Evolutionary conservation across 495 filamentous ascomycete species (phyloP).

Genomic region (Penicillium parvum): DNA sequence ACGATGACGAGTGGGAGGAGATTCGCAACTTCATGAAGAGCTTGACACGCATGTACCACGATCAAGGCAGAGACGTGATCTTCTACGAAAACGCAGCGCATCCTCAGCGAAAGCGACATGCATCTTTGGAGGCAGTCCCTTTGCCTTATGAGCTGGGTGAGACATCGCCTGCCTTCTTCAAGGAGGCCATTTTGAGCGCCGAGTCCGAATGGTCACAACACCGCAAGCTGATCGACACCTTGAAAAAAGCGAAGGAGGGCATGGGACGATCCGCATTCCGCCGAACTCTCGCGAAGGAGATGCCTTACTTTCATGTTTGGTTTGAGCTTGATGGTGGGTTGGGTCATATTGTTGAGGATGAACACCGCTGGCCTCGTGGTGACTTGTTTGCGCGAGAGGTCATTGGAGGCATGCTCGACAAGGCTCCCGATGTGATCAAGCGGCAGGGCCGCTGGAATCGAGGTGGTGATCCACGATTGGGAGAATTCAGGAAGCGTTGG

Average conservation of each 20-base stretch:
- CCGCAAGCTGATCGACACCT: slow-evolving; percentile 87
- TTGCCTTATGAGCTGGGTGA: slow-evolving; percentile 83
- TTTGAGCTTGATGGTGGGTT: slow-evolving; percentile 88
- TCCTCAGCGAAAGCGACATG: slow-evolving; percentile 74
- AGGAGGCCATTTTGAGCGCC: slow-evolving; percentile 80
- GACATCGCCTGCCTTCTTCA: slow-evolving; percentile 91
- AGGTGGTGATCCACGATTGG: slow-evolving; percentile 64
- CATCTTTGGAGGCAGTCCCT: slow-evolving; percentile 80
- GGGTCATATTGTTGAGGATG: slow-evolving; percentile 89
- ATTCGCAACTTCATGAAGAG: slow-evolving; percentile 99
- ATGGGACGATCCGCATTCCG: slow-evolving; percentile 81
- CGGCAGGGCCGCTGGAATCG: slow-evolving; percentile 86
- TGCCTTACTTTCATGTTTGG: slow-evolving; percentile 99
- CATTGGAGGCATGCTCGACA: slow-evolving; percentile 89
- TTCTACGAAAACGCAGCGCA: slow-evolving; percentile 97
- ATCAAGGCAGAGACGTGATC: slow-evolving; percentile 82
- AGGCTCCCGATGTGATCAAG: slow-evolving; percentile 78
- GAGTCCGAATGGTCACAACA: slow-evolving; percentile 97
- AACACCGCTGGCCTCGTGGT: slow-evolving; percentile 80
- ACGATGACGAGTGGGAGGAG: slow-evolving; percentile 99
- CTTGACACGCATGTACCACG: slow-evolving; percentile 87
- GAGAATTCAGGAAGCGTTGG: slow-evolving; percentile 81
- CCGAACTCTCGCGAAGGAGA: slow-evolving; percentile 81
- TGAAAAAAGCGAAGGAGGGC: slow-evolving; percentile 61
- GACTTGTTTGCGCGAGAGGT: slow-evolving; percentile 93